phyloP scores from a whole-genome alignment of 2,329 filamentous ascomycete genomes.

The Epichloe gansuensis region DNA sequence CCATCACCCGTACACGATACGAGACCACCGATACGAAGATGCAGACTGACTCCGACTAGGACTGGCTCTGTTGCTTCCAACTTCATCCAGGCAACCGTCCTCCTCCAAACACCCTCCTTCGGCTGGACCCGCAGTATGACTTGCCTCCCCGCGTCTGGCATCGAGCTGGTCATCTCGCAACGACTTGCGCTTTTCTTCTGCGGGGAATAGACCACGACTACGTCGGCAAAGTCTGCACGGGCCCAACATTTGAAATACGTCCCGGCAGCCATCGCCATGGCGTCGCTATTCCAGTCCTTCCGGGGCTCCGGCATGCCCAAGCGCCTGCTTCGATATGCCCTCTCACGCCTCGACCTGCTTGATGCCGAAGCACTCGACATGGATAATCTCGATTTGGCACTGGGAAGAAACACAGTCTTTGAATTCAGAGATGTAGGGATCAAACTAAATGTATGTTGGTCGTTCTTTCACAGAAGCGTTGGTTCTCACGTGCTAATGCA shows the following conservation, averaged over 20 bases:
- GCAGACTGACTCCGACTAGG: not conserved
- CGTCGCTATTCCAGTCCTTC: slow-evolving; percentile 56
- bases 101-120: not conserved
- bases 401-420: slow-evolving; percentile 70
- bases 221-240: not conserved
- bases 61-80: not conserved
- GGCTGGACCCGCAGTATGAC: slow-evolving; percentile 19
- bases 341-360: slow-evolving; percentile 73
- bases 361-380: slow-evolving; percentile 80
- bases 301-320: slow-evolving; percentile 69
- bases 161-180: slow-evolving; percentile 23
- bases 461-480: slow-evolving; percentile 9
- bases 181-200: slow-evolving; percentile 9
- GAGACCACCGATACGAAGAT: not conserved
- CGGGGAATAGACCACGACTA: slow-evolving; percentile 1
- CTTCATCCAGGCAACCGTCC: not conserved
- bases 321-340: slow-evolving; percentile 73
- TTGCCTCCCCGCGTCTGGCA: slow-evolving; percentile 20
- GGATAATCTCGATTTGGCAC: slow-evolving; percentile 71
- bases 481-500: slow-evolving; percentile 4
- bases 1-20: not conserved
- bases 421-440: slow-evolving; percentile 82
- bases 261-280: slow-evolving; percentile 38
- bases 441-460: slow-evolving; percentile 51
- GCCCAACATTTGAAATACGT: not conserved